A percentile compares a stretch with the other conserved stretches of the same genome.
phyloP scores from a whole-genome alignment of 177 flowering plant genomes.

The Telopea speciosissima region DNA sequence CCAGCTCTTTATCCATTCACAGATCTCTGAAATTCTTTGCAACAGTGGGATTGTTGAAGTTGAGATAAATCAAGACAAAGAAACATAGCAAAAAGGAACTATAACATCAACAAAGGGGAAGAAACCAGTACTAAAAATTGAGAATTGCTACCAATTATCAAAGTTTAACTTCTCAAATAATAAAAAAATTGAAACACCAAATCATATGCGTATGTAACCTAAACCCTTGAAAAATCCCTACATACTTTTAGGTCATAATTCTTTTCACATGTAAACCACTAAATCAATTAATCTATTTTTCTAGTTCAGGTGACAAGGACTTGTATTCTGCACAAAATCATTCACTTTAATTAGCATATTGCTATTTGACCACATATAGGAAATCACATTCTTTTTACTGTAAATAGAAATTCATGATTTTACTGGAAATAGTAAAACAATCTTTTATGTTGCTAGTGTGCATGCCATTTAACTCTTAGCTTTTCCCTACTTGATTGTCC shows the following conservation, averaged over 20 bases:
- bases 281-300: too few relatives aligned
- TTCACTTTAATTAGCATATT: neutral
- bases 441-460: neutral
- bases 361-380: neutral
- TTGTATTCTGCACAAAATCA: neutral
- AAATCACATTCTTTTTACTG: neutral
- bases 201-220: neutral
- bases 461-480: neutral
- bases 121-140: neutral
- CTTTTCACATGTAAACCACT: neutral
- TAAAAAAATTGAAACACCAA: neutral
- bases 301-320: neutral
- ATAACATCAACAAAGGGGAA: neutral
- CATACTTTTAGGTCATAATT: neutral
- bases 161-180: neutral
- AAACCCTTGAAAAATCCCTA: neutral
- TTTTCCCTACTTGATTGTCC: neutral
- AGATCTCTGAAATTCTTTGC: neutral
- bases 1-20: neutral
- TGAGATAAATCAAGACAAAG: too few relatives aligned
- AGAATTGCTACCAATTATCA: neutral
- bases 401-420: neutral
- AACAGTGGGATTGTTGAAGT: neutral
- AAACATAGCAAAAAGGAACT: neutral
- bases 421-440: neutral